Conservation (phyloP, 305 asterid species). For the Rubia peregrina region DNA sequence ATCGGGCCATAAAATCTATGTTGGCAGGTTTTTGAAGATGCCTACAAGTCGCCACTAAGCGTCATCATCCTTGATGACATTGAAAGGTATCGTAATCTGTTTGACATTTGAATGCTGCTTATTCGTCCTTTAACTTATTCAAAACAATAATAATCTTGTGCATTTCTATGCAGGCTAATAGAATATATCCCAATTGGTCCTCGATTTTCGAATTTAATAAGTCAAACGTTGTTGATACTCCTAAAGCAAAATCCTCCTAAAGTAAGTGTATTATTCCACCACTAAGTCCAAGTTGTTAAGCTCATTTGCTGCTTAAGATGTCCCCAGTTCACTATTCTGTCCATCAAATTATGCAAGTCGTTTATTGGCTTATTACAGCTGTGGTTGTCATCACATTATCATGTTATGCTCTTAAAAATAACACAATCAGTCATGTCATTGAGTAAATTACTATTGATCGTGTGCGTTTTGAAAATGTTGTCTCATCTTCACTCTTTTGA, state of each 20-base stretch:
- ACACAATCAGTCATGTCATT: neutral
- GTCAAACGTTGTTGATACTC: slow-evolving; percentile 93
- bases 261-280: slow-evolving; percentile 35
- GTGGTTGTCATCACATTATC: neutral
- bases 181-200: slow-evolving; percentile 96
- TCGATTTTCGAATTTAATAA: slow-evolving; percentile 86
- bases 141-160: slow-evolving; percentile 16
- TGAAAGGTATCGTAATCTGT: slow-evolving; percentile 59
- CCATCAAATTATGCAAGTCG: neutral
- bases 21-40: slow-evolving; percentile 95
- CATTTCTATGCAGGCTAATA: slow-evolving; percentile 50
- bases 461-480: neutral
- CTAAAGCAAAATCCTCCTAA: slow-evolving; percentile 89
- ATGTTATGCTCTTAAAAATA: neutral
- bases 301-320: slow-evolving; percentile 4
- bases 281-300: slow-evolving; percentile 6
- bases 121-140: slow-evolving; percentile 15
- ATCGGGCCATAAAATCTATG: slow-evolving; percentile 19
- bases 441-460: neutral
- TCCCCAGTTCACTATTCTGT: neutral
- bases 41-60: slow-evolving; percentile 93
- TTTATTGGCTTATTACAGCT: neutral
- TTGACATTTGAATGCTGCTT: slow-evolving; percentile 19
- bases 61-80: slow-evolving; percentile 85
- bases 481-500: slow-evolving; percentile 2